phyloP scores from a whole-genome alignment of 208 protist species.

The Trypanosoma grayi region DNA sequence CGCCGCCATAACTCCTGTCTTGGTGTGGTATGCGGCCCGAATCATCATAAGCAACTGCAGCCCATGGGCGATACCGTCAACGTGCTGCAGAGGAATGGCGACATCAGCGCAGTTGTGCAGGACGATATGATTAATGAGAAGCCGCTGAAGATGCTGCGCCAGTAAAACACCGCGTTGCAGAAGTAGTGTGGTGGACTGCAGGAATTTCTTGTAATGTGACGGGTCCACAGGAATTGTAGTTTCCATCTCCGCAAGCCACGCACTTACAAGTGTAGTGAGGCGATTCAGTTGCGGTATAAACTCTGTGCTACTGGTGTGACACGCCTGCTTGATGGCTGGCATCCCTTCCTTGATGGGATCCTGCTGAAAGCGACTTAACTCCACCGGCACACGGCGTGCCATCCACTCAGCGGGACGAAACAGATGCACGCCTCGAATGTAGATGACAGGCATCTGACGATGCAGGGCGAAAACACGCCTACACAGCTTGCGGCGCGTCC shows the following conservation, averaged over 20 bases:
- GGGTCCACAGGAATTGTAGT: constrained; percentile 29
- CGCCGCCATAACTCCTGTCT: constrained; percentile 71
- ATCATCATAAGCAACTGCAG: constrained; percentile 91
- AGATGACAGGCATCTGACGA: constrained; percentile 40
- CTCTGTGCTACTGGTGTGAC: constrained; percentile 9
- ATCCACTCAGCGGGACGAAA: constrained; percentile 30
- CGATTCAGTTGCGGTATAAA: constrained; percentile 30
- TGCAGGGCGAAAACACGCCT: constrained; percentile 47
- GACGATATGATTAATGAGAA: constrained; percentile 62
- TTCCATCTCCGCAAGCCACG: constrained; percentile 53
- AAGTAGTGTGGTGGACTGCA: constrained; percentile 42
- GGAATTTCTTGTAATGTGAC: constrained; percentile 31
- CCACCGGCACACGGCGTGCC: constrained; percentile 22
- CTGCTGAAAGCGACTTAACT: constrained; percentile 15
- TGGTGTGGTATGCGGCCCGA: constrained; percentile 73
- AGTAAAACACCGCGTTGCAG: constrained; percentile 66
- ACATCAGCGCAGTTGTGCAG: constrained; percentile 69
- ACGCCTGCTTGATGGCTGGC: constrained; percentile 20
- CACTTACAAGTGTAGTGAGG: constrained; percentile 34
- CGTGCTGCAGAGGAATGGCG: constrained; percentile 52
- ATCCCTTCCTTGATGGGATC: constrained; percentile 33
- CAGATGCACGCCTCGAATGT: constrained; percentile 24
- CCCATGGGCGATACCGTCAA: constrained; percentile 64
- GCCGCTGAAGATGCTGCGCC: constrained; percentile 47
- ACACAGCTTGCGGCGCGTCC: constrained; percentile 6